Percentiles rank a stretch among this genome's conserved stretches.
Evolutionary conservation across 352 stramenopile species (phyloP).

Genomic region (Phytophthora lateralis): DNA sequence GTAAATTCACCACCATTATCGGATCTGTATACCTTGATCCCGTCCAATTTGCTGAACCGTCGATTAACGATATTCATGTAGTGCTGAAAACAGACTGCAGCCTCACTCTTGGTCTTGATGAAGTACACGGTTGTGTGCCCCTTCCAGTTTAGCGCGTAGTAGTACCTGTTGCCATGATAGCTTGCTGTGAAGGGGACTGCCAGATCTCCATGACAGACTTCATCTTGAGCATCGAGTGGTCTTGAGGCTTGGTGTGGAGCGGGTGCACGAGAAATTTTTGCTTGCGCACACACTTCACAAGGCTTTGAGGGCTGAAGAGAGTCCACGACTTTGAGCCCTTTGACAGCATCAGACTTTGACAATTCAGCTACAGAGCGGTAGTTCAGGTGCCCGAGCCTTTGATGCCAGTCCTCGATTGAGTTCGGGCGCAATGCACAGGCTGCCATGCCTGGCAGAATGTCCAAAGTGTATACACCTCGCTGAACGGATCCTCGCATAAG

Average conservation of each 20-base stretch:
- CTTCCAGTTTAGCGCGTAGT: constrained; percentile 8
- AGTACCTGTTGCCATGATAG: constrained; percentile 16
- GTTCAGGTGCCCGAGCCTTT: constrained; percentile 6
- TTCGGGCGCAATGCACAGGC: constrained; percentile 1
- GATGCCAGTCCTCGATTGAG: constrained; percentile 12
- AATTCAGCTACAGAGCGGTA: constrained; percentile 4
- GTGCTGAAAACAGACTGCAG: not conserved
- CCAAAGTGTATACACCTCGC: constrained; percentile 5
- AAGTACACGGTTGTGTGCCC: constrained; percentile 12
- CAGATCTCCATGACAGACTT: constrained; percentile 12
- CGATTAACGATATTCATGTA: constrained; percentile 17
- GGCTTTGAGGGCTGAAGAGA: not conserved
- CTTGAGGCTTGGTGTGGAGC: not conserved
- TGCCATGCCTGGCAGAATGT: not conserved
- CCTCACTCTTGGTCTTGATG: constrained; percentile 13
- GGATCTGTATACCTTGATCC: constrained; percentile 6
- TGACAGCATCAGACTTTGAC: not conserved
- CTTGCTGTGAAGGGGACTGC: constrained; percentile 3
- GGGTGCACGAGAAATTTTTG: not conserved
- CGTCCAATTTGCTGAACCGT: not conserved
- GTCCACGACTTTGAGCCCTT: constrained; percentile 1
- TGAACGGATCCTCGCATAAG: not conserved
- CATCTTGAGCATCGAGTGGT: not conserved
- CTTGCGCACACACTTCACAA: constrained; percentile 1
- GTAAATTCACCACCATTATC: constrained; percentile 18